Evolutionary conservation across 331 rosid genomes (phyloP).

Genomic region (Acacia pycnantha): DNA sequence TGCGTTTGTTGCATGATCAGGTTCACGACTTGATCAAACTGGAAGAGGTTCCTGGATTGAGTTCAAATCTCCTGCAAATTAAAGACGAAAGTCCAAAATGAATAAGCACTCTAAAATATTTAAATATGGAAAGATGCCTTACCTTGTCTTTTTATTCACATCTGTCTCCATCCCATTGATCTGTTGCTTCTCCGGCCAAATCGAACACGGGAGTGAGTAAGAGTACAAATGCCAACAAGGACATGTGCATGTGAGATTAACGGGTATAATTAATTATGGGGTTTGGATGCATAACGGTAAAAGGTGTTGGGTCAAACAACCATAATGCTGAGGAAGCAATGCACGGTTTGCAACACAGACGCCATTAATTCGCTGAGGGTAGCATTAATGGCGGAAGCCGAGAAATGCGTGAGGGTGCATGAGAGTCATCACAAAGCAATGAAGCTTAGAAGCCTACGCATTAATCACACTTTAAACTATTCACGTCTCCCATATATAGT

Average conservation of each 20-base stretch:
- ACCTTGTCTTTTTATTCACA: slow-evolving; percentile 27
- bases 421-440: slow-evolving; percentile 9
- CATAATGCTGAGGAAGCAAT: not conserved
- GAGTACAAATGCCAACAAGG: not conserved
- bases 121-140: not conserved
- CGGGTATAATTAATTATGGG: not conserved
- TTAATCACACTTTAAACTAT: slow-evolving; percentile 22
- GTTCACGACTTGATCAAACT: not conserved
- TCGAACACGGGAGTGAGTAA: not conserved
- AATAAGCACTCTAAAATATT: not conserved
- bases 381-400: slow-evolving; percentile 32
- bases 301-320: not conserved
- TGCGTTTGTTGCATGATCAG: not conserved
- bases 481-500: not conserved
- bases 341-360: slow-evolving; percentile 16
- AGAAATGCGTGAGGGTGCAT: not conserved
- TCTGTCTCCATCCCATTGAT: not conserved
- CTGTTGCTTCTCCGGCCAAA: not conserved
- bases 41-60: not conserved
- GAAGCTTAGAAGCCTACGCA: slow-evolving; percentile 6
- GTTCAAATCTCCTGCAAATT: not conserved
- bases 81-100: not conserved
- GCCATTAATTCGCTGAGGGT: not conserved
- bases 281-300: not conserved
- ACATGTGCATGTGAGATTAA: not conserved